Conservation (phyloP, 129 eudicot species). For the Flaveria bidentis region DNA sequence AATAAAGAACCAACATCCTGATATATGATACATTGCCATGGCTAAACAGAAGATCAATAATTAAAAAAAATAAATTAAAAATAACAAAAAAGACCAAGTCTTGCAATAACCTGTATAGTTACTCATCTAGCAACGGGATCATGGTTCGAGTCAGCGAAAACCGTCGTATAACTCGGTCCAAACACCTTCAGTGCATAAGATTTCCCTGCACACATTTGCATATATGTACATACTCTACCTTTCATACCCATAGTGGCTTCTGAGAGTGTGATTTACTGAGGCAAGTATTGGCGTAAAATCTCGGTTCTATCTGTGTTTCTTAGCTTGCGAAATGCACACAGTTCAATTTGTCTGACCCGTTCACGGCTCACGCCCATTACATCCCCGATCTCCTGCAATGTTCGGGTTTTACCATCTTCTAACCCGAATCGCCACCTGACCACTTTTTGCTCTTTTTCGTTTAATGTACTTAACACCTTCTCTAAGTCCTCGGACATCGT, state of each 20-base stretch:
- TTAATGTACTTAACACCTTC: conserved; percentile 63
- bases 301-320: conserved; percentile 70
- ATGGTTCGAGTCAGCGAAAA: background rate
- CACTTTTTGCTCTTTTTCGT: conserved; percentile 62
- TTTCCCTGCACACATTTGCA: conserved; percentile 36
- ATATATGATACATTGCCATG: conserved; percentile 37
- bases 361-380: conserved; percentile 91
- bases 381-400: conserved; percentile 92
- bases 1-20: conserved; percentile 34
- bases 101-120: conserved; percentile 26
- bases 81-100: background rate
- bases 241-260: background rate
- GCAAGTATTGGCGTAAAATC: conserved; percentile 59
- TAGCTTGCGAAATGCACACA: conserved; percentile 70
- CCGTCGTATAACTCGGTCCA: conserved; percentile 3
- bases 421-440: conserved; percentile 79
- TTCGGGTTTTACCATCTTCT: conserved; percentile 65
- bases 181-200: conserved; percentile 23
- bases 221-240: conserved; percentile 32
- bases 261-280: conserved; percentile 31
- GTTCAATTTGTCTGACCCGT: conserved; percentile 85
- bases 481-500: conserved; percentile 66
- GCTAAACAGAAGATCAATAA: conserved; percentile 32
- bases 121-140: conserved; percentile 29
- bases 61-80: conserved; percentile 3